These are phyloP conservation scores for Isoetes taiwanensis DNA, from an alignment of 75 land plant species.

Conservation along the genomic window DNA sequence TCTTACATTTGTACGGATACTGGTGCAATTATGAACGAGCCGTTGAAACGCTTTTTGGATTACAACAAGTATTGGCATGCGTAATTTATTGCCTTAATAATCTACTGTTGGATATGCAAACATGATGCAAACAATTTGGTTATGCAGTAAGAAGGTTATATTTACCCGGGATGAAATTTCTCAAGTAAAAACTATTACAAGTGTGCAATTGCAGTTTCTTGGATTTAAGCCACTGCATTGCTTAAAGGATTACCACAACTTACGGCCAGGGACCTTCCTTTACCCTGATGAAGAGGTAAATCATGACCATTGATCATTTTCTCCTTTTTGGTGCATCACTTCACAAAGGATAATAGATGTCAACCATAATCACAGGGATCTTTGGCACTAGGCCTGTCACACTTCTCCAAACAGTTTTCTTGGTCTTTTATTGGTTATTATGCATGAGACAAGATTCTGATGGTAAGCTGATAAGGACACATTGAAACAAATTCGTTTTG, in stretches of 20 bases:
- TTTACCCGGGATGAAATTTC: slow-evolving; percentile 56
- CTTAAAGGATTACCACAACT: slow-evolving; percentile 81
- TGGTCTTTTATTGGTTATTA: too few relatives aligned
- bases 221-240: slow-evolving; percentile 86
- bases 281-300: slow-evolving; percentile 91
- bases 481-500: too few relatives aligned
- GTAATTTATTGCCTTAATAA: neutral
- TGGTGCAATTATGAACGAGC: slow-evolving; percentile 59
- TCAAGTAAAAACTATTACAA: slow-evolving; percentile 54
- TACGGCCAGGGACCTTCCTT: slow-evolving; percentile 83
- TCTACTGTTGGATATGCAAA: too few relatives aligned
- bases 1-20: slow-evolving; percentile 78
- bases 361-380: too few relatives aligned
- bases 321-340: too few relatives aligned
- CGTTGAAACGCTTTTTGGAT: slow-evolving; percentile 40
- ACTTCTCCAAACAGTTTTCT: too few relatives aligned
- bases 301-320: too few relatives aligned
- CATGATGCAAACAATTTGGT: neutral
- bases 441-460: too few relatives aligned
- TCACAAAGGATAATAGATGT: too few relatives aligned
- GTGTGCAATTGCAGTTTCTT: slow-evolving; percentile 56
- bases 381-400: too few relatives aligned
- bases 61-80: slow-evolving; percentile 29
- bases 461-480: too few relatives aligned
- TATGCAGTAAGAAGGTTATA: slow-evolving; percentile 46